Conservation (phyloP, 2,329 filamentous ascomycete genomes). For the Penicillium sp. region DNA sequence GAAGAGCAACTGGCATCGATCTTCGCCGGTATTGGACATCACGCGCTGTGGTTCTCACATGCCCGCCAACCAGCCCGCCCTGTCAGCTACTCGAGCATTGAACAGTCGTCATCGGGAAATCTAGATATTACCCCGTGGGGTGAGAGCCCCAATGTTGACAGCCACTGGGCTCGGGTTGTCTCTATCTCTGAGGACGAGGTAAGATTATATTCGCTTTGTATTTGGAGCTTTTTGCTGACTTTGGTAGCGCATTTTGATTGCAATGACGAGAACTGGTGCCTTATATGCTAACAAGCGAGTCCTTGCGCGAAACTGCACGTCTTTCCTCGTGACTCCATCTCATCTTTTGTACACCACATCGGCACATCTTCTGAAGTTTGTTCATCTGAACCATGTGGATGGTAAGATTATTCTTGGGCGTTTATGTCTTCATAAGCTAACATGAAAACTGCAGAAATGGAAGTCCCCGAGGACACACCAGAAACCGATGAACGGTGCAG, state of each 20-base stretch:
- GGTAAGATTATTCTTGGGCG: slow-evolving; percentile 48
- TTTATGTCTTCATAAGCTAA: slow-evolving; percentile 19
- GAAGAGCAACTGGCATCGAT: slow-evolving; percentile 40
- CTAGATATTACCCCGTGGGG: slow-evolving; percentile 27
- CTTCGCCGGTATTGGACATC: slow-evolving; percentile 37
- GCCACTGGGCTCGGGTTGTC: slow-evolving; percentile 40
- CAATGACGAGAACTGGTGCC: slow-evolving; percentile 72
- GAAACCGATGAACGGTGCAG: slow-evolving; percentile 90
- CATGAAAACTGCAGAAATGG: slow-evolving; percentile 59
- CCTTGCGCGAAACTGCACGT: slow-evolving; percentile 85
- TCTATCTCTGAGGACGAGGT: slow-evolving; percentile 44
- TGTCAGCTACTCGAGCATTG: slow-evolving; percentile 36
- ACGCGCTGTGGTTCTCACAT: slow-evolving; percentile 41
- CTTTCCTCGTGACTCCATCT: slow-evolving; percentile 75
- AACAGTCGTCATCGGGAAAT: slow-evolving; percentile 13
- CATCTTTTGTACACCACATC: slow-evolving; percentile 92
- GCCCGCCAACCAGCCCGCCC: slow-evolving; percentile 24
- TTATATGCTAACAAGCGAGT: slow-evolving; percentile 74
- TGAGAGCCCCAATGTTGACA: slow-evolving; percentile 38
- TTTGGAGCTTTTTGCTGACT: slow-evolving; percentile 15
- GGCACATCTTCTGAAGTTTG: slow-evolving; percentile 89
- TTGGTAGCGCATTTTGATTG: slow-evolving; percentile 53
- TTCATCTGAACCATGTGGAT: slow-evolving; percentile 70
- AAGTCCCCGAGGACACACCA: slow-evolving; percentile 82
- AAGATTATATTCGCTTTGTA: slow-evolving; percentile 10